Conservation (phyloP, 768 basidiomycete genomes). For the Chalciporus sphaerocephalus region DNA sequence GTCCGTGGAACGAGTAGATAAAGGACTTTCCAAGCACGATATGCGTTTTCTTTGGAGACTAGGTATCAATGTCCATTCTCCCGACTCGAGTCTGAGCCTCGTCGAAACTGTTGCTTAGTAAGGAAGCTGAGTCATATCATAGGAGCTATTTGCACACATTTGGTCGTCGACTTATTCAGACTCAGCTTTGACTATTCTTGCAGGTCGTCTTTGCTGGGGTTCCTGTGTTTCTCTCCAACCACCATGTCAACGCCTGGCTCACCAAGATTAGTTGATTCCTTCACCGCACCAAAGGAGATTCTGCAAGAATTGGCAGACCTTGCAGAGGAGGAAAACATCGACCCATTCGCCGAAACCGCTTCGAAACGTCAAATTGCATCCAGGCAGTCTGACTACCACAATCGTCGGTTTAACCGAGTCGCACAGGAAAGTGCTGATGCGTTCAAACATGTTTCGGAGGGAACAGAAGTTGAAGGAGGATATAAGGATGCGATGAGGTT, state of each 20-base stretch:
- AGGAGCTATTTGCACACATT: constrained; percentile 24
- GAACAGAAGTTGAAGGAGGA: constrained; percentile 71
- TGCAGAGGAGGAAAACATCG: constrained; percentile 89
- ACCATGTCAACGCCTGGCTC: constrained; percentile 49
- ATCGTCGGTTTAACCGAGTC: constrained; percentile 81
- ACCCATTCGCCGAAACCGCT: constrained; percentile 90
- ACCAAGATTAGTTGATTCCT: constrained; percentile 81
- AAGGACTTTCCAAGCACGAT: too few species aligned
- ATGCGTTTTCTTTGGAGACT: too few species aligned
- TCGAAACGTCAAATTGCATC: constrained; percentile 90
- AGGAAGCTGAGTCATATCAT: neutral
- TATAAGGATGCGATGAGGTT: constrained; percentile 97
- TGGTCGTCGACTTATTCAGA: constrained; percentile 28
- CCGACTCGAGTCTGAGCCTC: too few species aligned
- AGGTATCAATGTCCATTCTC: too few species aligned
- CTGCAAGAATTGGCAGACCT: constrained; percentile 91
- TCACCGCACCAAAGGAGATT: constrained; percentile 89
- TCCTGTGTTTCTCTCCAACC: constrained; percentile 15
- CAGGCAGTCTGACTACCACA: constrained; percentile 93
- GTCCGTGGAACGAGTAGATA: constrained; percentile 16
- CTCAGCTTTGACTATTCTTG: constrained; percentile 19
- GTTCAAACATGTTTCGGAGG: constrained; percentile 64
- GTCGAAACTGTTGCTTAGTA: too few species aligned
- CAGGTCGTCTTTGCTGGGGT: neutral
- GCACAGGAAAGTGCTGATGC: constrained; percentile 79